A percentile compares a stretch with the other conserved stretches of the same genome.
Conservation (phyloP, 2,329 filamentous ascomycete species). For the Ascochyta viciae-villosae region DNA sequence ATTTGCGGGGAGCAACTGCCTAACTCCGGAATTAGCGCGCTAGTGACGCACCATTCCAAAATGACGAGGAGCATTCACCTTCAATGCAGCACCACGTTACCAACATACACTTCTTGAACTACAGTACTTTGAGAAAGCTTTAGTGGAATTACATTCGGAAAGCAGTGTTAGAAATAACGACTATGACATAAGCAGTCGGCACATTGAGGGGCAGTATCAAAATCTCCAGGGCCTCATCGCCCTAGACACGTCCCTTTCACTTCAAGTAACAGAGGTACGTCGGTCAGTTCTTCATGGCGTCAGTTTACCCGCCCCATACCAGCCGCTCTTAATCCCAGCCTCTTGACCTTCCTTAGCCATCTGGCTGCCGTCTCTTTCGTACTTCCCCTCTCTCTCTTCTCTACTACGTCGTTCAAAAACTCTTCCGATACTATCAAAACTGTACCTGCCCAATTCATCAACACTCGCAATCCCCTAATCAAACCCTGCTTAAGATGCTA, state of each 20-base stretch:
- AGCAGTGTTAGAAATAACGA: no score
- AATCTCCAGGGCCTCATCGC: neutral
- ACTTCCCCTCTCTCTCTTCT: neutral
- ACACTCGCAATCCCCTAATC: neutral
- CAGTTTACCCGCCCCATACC: neutral
- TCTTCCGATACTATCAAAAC: neutral
- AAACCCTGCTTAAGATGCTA: neutral
- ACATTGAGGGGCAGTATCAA: slow-evolving; percentile 1
- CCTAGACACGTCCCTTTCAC: slow-evolving; percentile 15
- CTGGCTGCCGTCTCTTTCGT: neutral
- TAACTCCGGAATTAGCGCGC: slow-evolving; percentile 23
- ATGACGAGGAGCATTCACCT: slow-evolving; percentile 1
- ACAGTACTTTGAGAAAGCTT: neutral
- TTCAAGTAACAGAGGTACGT: slow-evolving; percentile 25
- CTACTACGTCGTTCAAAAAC: no score
- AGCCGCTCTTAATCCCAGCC: slow-evolving; percentile 11
- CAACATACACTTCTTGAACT: neutral
- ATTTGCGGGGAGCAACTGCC: slow-evolving; percentile 21
- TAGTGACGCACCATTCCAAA: slow-evolving; percentile 12
- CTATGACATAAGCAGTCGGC: no score
- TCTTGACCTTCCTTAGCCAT: neutral
- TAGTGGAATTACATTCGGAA: neutral
- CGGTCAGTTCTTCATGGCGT: neutral
- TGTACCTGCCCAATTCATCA: neutral
- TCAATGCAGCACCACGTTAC: neutral